Evolutionary conservation across 2,329 filamentous ascomycete species (phyloP).

Genomic region (Nothophaeocryptopus gaeumannii): DNA sequence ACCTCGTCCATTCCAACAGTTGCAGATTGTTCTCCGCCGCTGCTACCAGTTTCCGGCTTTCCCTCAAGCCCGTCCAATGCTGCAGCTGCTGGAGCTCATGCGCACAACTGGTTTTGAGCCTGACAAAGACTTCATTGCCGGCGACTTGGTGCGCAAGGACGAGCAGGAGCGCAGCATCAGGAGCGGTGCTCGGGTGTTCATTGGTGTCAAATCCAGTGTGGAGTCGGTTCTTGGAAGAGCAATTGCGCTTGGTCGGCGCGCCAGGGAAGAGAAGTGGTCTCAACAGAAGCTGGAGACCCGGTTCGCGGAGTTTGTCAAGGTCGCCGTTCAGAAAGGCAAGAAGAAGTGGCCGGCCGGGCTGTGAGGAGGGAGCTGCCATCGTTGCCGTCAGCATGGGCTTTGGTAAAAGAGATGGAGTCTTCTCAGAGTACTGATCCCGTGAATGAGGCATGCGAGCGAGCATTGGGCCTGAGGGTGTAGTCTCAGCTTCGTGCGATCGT

Average conservation of each 20-base stretch:
- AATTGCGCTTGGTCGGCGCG: constrained; percentile 9
- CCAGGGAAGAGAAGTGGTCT: constrained; percentile 14
- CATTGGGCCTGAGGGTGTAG: too few relatives aligned
- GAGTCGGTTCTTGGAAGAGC: constrained; percentile 7
- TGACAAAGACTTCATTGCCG: not conserved
- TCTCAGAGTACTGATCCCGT: too few relatives aligned
- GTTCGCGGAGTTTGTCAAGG: constrained; percentile 11
- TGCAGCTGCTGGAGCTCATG: constrained; percentile 10
- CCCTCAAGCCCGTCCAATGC: too few relatives aligned
- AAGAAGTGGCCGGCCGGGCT: not conserved
- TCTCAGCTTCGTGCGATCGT: too few relatives aligned
- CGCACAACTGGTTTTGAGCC: constrained; percentile 15
- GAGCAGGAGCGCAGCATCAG: constrained; percentile 6
- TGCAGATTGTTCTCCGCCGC: not conserved
- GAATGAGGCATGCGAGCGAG: too few relatives aligned
- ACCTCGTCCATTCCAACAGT: constrained; percentile 1
- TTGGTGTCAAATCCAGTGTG: not conserved
- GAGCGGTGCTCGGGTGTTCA: not conserved
- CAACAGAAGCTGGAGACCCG: constrained; percentile 5
- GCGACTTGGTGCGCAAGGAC: not conserved
- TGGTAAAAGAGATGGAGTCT: too few relatives aligned
- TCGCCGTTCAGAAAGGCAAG: not conserved
- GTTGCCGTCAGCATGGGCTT: too few relatives aligned
- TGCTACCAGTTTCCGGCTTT: too few relatives aligned
- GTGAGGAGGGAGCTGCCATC: not conserved